Conservation (phyloP, 148 eudicot genomes). For the Vaccinium myrtillus region DNA sequence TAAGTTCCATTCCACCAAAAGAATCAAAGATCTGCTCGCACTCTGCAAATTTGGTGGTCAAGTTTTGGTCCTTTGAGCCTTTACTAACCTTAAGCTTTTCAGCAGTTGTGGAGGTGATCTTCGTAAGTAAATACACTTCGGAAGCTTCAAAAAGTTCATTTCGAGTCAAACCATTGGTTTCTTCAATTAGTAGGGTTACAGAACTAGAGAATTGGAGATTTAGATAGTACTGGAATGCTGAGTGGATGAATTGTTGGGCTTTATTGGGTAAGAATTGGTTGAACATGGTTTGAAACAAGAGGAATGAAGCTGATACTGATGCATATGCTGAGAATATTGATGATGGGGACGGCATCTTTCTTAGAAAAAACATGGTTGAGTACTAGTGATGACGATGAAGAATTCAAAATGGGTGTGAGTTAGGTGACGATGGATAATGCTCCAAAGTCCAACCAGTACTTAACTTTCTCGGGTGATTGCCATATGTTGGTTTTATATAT, state of each 20-base stretch:
- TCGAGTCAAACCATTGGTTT: not conserved
- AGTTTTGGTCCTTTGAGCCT: constrained; percentile 33
- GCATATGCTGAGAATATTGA: not conserved
- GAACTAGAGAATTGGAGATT: not conserved
- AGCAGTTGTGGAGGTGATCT: constrained; percentile 17
- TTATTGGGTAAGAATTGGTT: not conserved
- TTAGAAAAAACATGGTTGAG: not conserved
- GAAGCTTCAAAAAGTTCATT: constrained; percentile 55
- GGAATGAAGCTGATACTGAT: constrained; percentile 3
- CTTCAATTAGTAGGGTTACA: not conserved
- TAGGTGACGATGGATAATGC: not conserved
- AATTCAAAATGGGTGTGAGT: too few species aligned
- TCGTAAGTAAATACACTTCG: constrained; percentile 33
- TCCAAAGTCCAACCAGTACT: not conserved
- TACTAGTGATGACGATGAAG: not conserved
- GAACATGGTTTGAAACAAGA: constrained; percentile 3
- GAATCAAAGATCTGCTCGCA: constrained; percentile 31
- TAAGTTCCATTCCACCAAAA: constrained; percentile 30
- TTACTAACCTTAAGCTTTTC: constrained; percentile 39
- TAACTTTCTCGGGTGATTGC: not conserved
- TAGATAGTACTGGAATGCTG: not conserved
- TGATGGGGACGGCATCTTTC: not conserved
- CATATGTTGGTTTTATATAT: too few species aligned
- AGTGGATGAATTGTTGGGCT: not conserved
- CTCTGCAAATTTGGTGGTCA: not conserved